Evolutionary conservation across 805 yeast genomes (phyloP).

Genomic region (Candida qinlingensis): DNA sequence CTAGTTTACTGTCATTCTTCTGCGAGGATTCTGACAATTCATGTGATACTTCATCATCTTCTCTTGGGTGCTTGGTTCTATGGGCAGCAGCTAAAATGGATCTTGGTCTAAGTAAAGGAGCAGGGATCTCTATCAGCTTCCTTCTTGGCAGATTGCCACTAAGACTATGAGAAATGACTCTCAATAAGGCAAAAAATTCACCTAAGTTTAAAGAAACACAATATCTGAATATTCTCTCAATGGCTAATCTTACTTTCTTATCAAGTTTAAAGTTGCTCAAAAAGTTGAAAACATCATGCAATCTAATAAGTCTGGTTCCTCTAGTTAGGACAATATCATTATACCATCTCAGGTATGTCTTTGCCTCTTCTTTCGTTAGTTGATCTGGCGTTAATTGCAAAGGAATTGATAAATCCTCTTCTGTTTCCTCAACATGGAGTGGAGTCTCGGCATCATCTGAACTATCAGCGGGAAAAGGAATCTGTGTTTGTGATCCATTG

Average conservation of each 20-base stretch:
- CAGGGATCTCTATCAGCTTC: constrained; percentile 43
- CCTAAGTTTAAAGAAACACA: constrained; percentile 71
- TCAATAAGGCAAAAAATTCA: constrained; percentile 81
- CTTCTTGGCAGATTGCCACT: constrained; percentile 49
- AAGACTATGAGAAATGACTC: constrained; percentile 69
- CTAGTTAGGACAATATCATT: constrained; percentile 74
- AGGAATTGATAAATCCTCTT: constrained; percentile 44
- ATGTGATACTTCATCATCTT: constrained; percentile 27
- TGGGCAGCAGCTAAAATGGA: constrained; percentile 68
- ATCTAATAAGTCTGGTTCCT: constrained; percentile 56
- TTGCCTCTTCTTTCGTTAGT: constrained; percentile 69
- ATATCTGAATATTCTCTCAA: constrained; percentile 46
- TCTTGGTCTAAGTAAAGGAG: constrained; percentile 74
- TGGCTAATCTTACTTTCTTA: constrained; percentile 42
- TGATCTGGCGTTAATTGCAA: constrained; percentile 62
- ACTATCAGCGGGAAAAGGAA: neutral
- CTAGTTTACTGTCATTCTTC: constrained; percentile 39
- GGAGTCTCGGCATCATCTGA: neutral
- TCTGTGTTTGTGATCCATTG: neutral
- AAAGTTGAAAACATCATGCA: constrained; percentile 76
- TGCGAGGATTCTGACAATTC: constrained; percentile 11
- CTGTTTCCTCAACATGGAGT: constrained; percentile 3
- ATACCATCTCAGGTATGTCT: constrained; percentile 91
- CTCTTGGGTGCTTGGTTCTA: constrained; percentile 40
- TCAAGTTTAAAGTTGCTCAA: constrained; percentile 70